Conservation (phyloP, 495 filamentous ascomycete species). For the Tuber calosporum region DNA sequence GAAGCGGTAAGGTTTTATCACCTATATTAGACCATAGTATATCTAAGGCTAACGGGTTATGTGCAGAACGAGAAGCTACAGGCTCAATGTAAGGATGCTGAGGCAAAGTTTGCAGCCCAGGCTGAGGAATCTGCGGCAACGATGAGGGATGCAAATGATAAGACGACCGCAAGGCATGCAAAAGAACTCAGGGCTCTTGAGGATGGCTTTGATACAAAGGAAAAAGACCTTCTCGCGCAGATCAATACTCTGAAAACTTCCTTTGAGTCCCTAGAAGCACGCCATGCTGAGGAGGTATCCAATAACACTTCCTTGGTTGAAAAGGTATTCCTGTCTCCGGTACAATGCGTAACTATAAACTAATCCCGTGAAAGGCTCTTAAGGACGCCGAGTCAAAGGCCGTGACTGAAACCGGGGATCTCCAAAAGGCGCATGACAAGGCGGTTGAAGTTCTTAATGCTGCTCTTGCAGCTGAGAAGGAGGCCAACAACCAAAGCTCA, state of each 20-base stretch:
- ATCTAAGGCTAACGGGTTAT: background rate
- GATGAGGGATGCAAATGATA: conserved; percentile 17
- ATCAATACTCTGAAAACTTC: conserved; percentile 31
- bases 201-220: conserved; percentile 44
- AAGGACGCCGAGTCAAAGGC: conserved; percentile 5
- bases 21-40: background rate
- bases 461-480: conserved; percentile 38
- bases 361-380: conserved; percentile 12
- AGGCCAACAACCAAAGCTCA: conserved; percentile 11
- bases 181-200: conserved; percentile 46
- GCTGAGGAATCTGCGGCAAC: conserved; percentile 18
- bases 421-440: conserved; percentile 32
- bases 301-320: conserved; percentile 27
- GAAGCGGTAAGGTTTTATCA: conserved; percentile 28
- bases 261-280: conserved; percentile 26
- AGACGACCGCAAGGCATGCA: conserved; percentile 41
- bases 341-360: conserved; percentile 23
- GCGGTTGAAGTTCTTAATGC: conserved; percentile 28
- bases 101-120: background rate
- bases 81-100: background rate
- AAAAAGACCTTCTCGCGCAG: conserved; percentile 31
- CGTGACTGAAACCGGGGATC: conserved; percentile 24
- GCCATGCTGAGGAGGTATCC: conserved; percentile 36
- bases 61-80: background rate
- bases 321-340: conserved; percentile 27